Conservation (phyloP, 2,329 filamentous ascomycete genomes). For the Cladosporium sp. region DNA sequence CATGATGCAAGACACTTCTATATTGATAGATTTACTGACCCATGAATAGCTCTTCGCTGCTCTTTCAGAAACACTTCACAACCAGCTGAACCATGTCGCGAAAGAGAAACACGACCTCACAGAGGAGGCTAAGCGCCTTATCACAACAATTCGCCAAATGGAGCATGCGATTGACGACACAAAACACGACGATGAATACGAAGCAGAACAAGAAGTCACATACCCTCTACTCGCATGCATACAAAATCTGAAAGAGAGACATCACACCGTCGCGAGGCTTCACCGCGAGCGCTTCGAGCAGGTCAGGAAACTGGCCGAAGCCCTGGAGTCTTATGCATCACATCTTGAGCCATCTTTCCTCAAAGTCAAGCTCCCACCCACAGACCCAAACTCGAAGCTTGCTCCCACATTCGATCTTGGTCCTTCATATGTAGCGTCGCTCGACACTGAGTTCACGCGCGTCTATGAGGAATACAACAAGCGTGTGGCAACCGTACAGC, state of each 20-base stretch:
- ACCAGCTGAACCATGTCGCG: slow-evolving; percentile 79
- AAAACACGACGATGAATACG: slow-evolving; percentile 60
- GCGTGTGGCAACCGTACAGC: slow-evolving; percentile 70
- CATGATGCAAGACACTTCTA: background rate
- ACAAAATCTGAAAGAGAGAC: slow-evolving; percentile 77
- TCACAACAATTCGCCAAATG: slow-evolving; percentile 88
- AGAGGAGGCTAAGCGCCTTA: slow-evolving; percentile 82
- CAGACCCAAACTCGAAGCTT: slow-evolving; percentile 68
- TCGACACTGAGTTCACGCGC: slow-evolving; percentile 87
- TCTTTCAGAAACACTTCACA: slow-evolving; percentile 85
- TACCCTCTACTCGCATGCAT: slow-evolving; percentile 80
- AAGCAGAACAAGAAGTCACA: slow-evolving; percentile 68
- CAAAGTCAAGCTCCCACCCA: slow-evolving; percentile 78
- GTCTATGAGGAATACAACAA: slow-evolving; percentile 96
- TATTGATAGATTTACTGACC: slow-evolving; percentile 6
- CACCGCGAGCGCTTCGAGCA: slow-evolving; percentile 93
- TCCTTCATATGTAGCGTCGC: slow-evolving; percentile 74
- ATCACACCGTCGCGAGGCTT: slow-evolving; percentile 70
- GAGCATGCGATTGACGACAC: slow-evolving; percentile 80
- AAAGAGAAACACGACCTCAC: slow-evolving; percentile 86
- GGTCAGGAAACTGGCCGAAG: slow-evolving; percentile 90
- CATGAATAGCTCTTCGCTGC: slow-evolving; percentile 70
- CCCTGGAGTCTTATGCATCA: slow-evolving; percentile 91
- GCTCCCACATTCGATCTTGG: slow-evolving; percentile 90
- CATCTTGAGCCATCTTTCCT: slow-evolving; percentile 90